Conservation (phyloP, 345 rosid species). For the Populus pruinosa region DNA sequence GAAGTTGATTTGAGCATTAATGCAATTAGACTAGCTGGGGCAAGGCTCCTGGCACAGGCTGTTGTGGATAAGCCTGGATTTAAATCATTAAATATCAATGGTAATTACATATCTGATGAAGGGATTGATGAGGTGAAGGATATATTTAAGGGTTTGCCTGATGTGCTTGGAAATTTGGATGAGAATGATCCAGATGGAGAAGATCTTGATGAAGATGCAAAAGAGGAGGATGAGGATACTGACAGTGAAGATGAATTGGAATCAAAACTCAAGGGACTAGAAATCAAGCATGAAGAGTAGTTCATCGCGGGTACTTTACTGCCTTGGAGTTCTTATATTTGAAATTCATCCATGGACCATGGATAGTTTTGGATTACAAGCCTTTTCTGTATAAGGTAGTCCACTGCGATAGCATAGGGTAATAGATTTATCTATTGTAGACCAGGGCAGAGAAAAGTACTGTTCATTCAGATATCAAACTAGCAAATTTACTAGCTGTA, state of each 20-base stretch:
- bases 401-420: constrained; percentile 7
- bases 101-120: constrained; percentile 33
- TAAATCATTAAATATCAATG: constrained; percentile 30
- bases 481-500: constrained; percentile 2
- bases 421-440: constrained; percentile 10
- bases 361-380: neutral
- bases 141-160: constrained; percentile 23
- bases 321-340: neutral
- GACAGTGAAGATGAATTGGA: constrained; percentile 59
- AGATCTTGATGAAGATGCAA: constrained; percentile 61
- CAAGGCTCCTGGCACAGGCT: constrained; percentile 31
- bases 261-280: constrained; percentile 66
- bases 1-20: constrained; percentile 35
- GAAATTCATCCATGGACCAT: neutral
- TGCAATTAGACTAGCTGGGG: constrained; percentile 31
- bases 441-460: constrained; percentile 8
- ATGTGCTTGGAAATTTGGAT: constrained; percentile 28
- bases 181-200: constrained; percentile 55
- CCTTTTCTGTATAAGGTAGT: constrained; percentile 13
- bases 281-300: constrained; percentile 49
- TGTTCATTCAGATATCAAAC: neutral
- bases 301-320: neutral
- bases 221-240: constrained; percentile 39
- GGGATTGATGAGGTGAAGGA: constrained; percentile 35
- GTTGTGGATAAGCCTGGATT: constrained; percentile 22